A percentile compares a stretch with the other conserved stretches of the same genome.
Evolutionary conservation across 176 grass and related monocot genomes (phyloP).

Genomic region (Phyllostachys edulis): DNA sequence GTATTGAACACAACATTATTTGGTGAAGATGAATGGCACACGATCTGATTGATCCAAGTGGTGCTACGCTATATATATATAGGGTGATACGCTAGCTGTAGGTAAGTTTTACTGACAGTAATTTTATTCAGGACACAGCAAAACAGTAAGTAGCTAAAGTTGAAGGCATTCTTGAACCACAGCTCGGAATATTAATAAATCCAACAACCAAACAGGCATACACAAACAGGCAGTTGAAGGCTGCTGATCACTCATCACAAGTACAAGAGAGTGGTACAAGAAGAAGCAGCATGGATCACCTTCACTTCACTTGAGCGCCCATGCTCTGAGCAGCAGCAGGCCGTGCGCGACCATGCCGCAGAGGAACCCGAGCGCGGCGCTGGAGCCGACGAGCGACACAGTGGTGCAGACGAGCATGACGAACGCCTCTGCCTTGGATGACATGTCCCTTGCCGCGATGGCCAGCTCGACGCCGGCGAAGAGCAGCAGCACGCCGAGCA

Average conservation of each 20-base stretch:
- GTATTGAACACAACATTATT: slow-evolving; percentile 29
- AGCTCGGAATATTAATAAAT: too few species aligned
- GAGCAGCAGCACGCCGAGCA: slow-evolving; percentile 79
- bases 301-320: neutral
- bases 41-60: neutral
- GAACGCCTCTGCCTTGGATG: slow-evolving; percentile 63
- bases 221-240: too few species aligned
- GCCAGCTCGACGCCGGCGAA: slow-evolving; percentile 81
- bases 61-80: neutral
- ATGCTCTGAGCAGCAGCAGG: slow-evolving; percentile 56
- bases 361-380: slow-evolving; percentile 77
- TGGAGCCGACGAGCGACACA: slow-evolving; percentile 77
- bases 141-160: too few species aligned
- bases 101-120: neutral
- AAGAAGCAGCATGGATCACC: too few species aligned
- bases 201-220: too few species aligned
- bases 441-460: slow-evolving; percentile 79
- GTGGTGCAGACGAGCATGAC: slow-evolving; percentile 75
- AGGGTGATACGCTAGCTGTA: neutral
- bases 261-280: too few species aligned
- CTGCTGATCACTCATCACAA: too few species aligned
- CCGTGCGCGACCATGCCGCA: slow-evolving; percentile 57
- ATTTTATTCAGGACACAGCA: too few species aligned
- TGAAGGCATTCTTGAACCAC: too few species aligned
- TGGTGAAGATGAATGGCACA: neutral